Conservation (phyloP, 495 filamentous ascomycete genomes). For the Aspergillus nanangensis region DNA sequence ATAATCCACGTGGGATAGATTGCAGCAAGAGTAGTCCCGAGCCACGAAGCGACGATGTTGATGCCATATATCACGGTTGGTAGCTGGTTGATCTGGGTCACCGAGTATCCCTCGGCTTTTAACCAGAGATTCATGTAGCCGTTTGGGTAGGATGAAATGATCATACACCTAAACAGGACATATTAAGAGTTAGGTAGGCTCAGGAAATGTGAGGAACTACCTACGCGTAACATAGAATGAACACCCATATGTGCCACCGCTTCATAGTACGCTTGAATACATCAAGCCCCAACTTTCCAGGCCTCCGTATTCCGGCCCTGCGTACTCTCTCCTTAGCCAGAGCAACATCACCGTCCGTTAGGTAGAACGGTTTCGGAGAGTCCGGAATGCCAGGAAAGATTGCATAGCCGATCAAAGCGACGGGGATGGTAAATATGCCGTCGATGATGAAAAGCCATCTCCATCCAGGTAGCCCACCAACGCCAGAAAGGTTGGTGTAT, state of each 20-base stretch:
- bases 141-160: slow-evolving; percentile 33
- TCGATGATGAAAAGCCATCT: slow-evolving; percentile 48
- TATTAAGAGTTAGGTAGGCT: background rate
- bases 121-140: slow-evolving; percentile 46
- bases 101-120: slow-evolving; percentile 41
- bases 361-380: slow-evolving; percentile 35
- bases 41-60: slow-evolving; percentile 41
- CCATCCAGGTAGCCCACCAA: slow-evolving; percentile 43
- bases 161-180: slow-evolving; percentile 32
- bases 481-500: slow-evolving; percentile 41
- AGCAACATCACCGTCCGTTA: slow-evolving; percentile 30
- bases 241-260: slow-evolving; percentile 47
- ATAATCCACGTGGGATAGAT: slow-evolving; percentile 44
- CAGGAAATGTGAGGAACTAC: slow-evolving; percentile 9
- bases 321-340: slow-evolving; percentile 31
- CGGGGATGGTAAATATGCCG: slow-evolving; percentile 45
- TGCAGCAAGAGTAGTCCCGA: slow-evolving; percentile 38
- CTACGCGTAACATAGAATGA: slow-evolving; percentile 40
- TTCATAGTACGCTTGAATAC: slow-evolving; percentile 38
- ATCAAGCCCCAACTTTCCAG: slow-evolving; percentile 31
- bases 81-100: slow-evolving; percentile 41
- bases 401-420: slow-evolving; percentile 39
- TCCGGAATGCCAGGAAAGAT: slow-evolving; percentile 48
- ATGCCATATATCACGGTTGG: slow-evolving; percentile 40
- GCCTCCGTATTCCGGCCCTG: slow-evolving; percentile 23